A percentile compares a stretch with the other conserved stretches of the same genome.
phyloP scores from a whole-genome alignment of 768 basidiomycete genomes.

The Suillus ampliporus region DNA sequence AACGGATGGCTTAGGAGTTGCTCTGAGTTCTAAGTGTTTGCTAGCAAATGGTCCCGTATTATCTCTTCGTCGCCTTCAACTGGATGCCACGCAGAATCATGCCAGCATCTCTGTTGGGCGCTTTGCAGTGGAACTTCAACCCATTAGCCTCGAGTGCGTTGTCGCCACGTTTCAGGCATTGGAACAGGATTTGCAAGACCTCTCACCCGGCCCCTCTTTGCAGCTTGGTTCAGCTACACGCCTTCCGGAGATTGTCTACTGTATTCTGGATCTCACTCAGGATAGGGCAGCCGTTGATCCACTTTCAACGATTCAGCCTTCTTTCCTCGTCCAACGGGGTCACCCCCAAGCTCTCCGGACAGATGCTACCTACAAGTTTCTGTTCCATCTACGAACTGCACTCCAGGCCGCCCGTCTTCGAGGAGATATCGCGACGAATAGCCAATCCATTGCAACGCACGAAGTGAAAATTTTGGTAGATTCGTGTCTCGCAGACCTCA shows the following conservation, averaged over 20 bases:
- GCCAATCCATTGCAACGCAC: conserved; percentile 23
- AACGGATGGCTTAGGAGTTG: neutral
- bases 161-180: conserved; percentile 19
- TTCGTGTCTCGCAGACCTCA: conserved; percentile 40
- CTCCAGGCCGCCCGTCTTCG: conserved; percentile 42
- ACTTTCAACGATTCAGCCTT: conserved; percentile 82
- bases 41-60: neutral
- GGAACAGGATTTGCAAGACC: conserved; percentile 16
- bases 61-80: conserved; percentile 5
- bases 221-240: neutral
- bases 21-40: neutral
- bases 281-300: conserved; percentile 67
- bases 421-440: conserved; percentile 11
- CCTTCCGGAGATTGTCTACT: conserved; percentile 2
- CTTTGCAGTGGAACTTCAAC: conserved; percentile 31
- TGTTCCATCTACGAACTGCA: conserved; percentile 78
- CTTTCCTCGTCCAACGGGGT: conserved; percentile 81
- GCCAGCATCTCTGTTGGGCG: conserved; percentile 26
- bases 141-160: conserved; percentile 37
- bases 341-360: conserved; percentile 69
- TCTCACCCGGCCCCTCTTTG: conserved; percentile 14
- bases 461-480: conserved; percentile 44
- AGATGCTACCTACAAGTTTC: conserved; percentile 73
- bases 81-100: conserved; percentile 6
- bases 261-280: conserved; percentile 56